A percentile compares a stretch with the other conserved stretches of the same genome.
phyloP scores from a whole-genome alignment of 257 asterid species.

The Capsicum baccatum region DNA sequence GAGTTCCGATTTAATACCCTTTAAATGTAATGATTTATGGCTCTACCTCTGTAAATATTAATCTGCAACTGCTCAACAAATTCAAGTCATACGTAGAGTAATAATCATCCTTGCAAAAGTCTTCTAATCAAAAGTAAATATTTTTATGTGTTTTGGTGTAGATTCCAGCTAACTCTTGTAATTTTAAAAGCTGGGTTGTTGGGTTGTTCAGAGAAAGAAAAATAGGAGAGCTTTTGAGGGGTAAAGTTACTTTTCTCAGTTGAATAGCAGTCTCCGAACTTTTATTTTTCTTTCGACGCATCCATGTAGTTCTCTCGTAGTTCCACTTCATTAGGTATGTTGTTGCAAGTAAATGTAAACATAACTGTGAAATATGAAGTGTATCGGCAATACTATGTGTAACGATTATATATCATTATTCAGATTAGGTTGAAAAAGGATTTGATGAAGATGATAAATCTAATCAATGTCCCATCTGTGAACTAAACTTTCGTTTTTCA shows the following conservation, averaged over 20 bases:
- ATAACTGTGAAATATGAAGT: too few relatives aligned
- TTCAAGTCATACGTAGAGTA: not conserved
- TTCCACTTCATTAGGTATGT: too few relatives aligned
- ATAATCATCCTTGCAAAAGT: not conserved
- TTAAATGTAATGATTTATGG: not conserved
- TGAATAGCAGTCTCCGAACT: not conserved
- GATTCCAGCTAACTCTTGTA: not conserved
- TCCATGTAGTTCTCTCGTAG: too few relatives aligned
- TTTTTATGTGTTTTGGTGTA: not conserved
- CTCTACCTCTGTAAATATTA: slow-evolving; percentile 19
- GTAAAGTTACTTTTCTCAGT: not conserved
- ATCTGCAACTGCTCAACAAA: not conserved
- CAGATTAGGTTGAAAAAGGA: too few relatives aligned
- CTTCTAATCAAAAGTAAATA: slow-evolving; percentile 3
- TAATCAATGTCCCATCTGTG: too few relatives aligned
- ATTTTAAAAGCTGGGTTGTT: not conserved
- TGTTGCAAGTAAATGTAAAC: too few relatives aligned
- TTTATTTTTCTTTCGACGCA: too few relatives aligned
- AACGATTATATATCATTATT: too few relatives aligned
- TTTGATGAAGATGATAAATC: too few relatives aligned
- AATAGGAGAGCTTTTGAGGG: not conserved
- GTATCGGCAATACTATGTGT: too few relatives aligned
- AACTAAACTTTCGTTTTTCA: too few relatives aligned
- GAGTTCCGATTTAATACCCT: not conserved
- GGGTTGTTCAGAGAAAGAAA: not conserved